These are phyloP conservation scores for Trypanosoma scelopori DNA, from an alignment of 208 protist genomes.

Conservation along the genomic window DNA sequence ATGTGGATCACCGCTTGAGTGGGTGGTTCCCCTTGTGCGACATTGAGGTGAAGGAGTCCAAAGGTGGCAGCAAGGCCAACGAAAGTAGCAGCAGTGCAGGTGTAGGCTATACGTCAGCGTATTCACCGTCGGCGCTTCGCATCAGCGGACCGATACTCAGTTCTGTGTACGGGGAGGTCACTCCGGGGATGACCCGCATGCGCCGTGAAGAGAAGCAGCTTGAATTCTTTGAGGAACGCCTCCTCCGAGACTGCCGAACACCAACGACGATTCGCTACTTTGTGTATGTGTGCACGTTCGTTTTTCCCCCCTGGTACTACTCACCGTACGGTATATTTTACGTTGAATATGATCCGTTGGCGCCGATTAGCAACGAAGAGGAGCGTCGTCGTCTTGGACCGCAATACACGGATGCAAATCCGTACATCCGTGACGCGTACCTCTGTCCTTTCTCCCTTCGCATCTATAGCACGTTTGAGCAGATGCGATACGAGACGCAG, in stretches of 20 bases:
- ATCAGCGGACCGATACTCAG: conserved; percentile 44
- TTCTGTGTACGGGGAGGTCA: conserved; percentile 64
- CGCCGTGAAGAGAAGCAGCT: conserved; percentile 52
- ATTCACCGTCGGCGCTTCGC: not conserved
- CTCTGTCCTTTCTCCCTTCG: conserved; percentile 88
- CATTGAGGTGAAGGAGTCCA: conserved; percentile 52
- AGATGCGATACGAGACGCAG: conserved; percentile 73
- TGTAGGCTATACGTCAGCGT: not conserved
- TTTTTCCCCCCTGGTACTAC: conserved; percentile 89
- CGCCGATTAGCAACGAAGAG: conserved; percentile 16
- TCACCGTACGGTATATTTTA: conserved; percentile 79
- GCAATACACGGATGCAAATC: conserved; percentile 26
- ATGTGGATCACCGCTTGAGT: conserved; percentile 72
- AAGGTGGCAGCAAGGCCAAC: not conserved
- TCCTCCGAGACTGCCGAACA: conserved; percentile 76
- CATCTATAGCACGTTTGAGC: conserved; percentile 60
- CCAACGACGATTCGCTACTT: conserved; percentile 83
- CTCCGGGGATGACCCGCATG: conserved; percentile 74
- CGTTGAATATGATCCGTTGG: conserved; percentile 62
- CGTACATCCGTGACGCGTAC: conserved; percentile 78
- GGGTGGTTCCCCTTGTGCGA: conserved; percentile 65
- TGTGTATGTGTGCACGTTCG: conserved; percentile 60
- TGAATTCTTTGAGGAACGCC: conserved; percentile 84
- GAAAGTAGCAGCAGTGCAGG: not conserved
- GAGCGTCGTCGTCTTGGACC: not conserved